Base-by-base conservation (phyloP, 2,329 filamentous ascomycete genomes). In the Colletotrichum liriopes region DNA sequence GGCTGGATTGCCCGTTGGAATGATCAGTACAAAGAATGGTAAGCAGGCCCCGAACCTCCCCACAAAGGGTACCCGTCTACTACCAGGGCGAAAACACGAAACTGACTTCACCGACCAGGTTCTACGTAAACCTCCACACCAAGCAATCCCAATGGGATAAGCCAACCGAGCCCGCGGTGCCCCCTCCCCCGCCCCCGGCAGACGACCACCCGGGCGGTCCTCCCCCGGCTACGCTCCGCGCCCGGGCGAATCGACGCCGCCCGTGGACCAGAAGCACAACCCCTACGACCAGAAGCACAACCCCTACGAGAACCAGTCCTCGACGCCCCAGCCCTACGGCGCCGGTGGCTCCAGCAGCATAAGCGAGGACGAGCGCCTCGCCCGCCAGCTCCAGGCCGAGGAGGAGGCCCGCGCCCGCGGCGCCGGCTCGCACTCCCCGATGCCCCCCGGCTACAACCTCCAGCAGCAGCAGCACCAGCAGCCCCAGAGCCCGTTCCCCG, bases 81-180 rank as follows among this genome's bases (percentile, higher is more conserved):
- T 52, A 16, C 14, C 52, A 14, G 20, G 14, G 26, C 26, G 18
- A 41, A 23, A 29, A 23, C 29, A 23, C 32, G n/a, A 63, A n/a
- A 61, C 66, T 76, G 72, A 79, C 69, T 60, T 20, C 14, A 0
- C 32, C 12, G 8, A 8, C 9, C 74, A 94, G 93, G 92, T 98
- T 96, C 89, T 98, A 93, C 84, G 93, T 98, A 73, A 96, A 98
- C 84, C 90, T 93, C 73, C 90, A 92, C 82, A 98, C 95, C 75
- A 96, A 96, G 78, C 88, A 93, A 79, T 97, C 95, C 6, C 93
- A 96, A 87, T 98, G 95, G 95, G 93, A 97, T 5, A 92, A 90
- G 76, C 95, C 95, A 23, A 94, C 91, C 47, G 87, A 87, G 65
- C 92, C 93, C 54, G 90, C 91, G 64, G 88, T 89, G 75, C 86